Conservation (phyloP, 2,329 filamentous ascomycete species). For the Seiridium cupressi region DNA sequence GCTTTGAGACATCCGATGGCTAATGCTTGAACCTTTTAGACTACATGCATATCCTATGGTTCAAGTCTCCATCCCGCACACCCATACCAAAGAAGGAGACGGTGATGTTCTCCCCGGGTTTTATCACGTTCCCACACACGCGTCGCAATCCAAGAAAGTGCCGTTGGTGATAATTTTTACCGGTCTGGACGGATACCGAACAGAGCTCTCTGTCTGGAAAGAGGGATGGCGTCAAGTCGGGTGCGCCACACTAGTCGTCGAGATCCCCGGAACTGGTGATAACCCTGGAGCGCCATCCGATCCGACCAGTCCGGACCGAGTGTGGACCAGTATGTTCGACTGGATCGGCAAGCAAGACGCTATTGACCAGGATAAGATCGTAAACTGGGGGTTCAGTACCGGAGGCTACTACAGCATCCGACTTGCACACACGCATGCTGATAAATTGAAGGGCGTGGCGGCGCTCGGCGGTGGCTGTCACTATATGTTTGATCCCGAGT, state of each 20-base stretch:
- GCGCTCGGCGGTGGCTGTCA: conserved; percentile 56
- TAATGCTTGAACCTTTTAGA: neutral
- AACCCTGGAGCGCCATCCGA: conserved; percentile 47
- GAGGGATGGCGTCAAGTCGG: conserved; percentile 35
- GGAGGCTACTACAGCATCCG: conserved; percentile 59
- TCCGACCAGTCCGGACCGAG: conserved; percentile 47
- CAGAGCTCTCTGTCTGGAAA: conserved; percentile 32
- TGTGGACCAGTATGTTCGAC: conserved; percentile 52
- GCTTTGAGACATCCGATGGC: neutral
- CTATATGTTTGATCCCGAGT: conserved; percentile 53
- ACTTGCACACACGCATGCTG: conserved; percentile 54
- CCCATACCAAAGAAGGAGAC: conserved; percentile 20
- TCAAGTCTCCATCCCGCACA: conserved; percentile 26
- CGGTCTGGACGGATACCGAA: conserved; percentile 27
- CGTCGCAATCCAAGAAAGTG: conserved; percentile 14
- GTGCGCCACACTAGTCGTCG: conserved; percentile 48
- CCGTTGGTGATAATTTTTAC: conserved; percentile 26
- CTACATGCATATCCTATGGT: conserved; percentile 25
- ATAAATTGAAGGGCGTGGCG: conserved; percentile 48
- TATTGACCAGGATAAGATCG: conserved; percentile 45
- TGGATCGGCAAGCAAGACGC: conserved; percentile 46
- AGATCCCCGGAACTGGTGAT: conserved; percentile 58
- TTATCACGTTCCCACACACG: conserved; percentile 23
- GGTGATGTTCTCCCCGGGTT: conserved; percentile 22
- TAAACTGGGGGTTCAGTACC: conserved; percentile 56